phyloP scores from a whole-genome alignment of 257 asterid genomes.

The Petrea volubilis region DNA sequence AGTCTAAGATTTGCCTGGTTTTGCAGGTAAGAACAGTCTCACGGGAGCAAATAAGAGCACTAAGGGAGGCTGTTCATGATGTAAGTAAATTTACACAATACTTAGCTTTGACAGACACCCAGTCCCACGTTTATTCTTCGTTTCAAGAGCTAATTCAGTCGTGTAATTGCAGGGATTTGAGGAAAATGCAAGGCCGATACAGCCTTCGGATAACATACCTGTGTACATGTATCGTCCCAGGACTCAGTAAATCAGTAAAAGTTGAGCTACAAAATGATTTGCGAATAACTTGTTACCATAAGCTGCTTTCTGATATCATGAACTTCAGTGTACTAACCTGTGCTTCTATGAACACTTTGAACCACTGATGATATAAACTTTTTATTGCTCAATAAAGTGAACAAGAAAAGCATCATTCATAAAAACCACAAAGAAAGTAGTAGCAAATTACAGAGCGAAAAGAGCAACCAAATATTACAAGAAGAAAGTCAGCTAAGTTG shows the following conservation, averaged over 20 bases:
- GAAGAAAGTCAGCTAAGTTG: background rate
- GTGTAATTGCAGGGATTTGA: conserved; percentile 38
- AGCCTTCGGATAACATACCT: conserved; percentile 4
- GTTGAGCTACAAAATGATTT: background rate
- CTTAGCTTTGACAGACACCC: too few relatives aligned
- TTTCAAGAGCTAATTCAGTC: background rate
- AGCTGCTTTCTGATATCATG: background rate
- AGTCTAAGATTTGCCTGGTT: conserved; percentile 8
- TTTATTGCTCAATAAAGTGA: background rate
- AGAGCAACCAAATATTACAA: conserved; percentile 14
- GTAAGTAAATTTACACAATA: conserved; percentile 45
- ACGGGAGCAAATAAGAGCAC: conserved; percentile 49
- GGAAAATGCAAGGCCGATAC: conserved; percentile 60
- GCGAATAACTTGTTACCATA: background rate
- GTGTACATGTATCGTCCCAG: conserved; percentile 35
- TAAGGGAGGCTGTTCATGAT: conserved; percentile 58
- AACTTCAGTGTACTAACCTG: background rate
- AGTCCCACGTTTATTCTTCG: background rate
- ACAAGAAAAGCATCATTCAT: background rate
- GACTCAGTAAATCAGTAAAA: too few relatives aligned
- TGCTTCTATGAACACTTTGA: background rate
- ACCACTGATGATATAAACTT: background rate
- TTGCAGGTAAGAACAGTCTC: conserved; percentile 64
- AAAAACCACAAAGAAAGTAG: background rate
- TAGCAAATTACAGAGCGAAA: conserved; percentile 7